phyloP scores from a whole-genome alignment of 768 basidiomycete species.

The Rickenella mellea region DNA sequence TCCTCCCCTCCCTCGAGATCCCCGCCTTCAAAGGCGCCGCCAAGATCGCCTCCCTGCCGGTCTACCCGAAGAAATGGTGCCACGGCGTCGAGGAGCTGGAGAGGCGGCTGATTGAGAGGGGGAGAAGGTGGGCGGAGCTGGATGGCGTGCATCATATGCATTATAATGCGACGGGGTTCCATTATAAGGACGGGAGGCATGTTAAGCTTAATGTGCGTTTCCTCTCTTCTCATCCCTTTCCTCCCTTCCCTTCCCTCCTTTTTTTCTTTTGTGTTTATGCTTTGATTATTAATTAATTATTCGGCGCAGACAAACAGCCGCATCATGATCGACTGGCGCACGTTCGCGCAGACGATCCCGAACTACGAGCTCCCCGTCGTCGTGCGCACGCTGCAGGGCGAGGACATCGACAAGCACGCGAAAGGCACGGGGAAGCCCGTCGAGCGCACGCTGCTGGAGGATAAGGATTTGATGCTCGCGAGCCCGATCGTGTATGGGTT shows the following conservation, averaged over 20 bases:
- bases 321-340: conserved; percentile 56
- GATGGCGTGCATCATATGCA: conserved; percentile 4
- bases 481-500: conserved; percentile 54
- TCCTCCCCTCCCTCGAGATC: conserved; percentile 2
- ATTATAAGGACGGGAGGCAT: no score
- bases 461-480: conserved; percentile 46
- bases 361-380: conserved; percentile 37
- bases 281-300: no score
- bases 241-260: no score
- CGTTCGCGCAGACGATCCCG: conserved; percentile 43
- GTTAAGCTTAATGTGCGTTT: no score
- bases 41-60: conserved; percentile 10
- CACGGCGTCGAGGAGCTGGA: conserved; percentile 3
- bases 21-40: conserved; percentile 11
- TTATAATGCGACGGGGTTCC: conserved; percentile 6
- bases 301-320: conserved; percentile 46
- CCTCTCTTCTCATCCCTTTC: no score
- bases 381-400: conserved; percentile 13
- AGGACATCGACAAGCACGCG: conserved; percentile 8
- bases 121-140: conserved; percentile 6
- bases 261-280: no score
- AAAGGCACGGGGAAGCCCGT: background rate
- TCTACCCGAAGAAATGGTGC: conserved; percentile 12
- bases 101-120: conserved; percentile 6
- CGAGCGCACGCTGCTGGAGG: conserved; percentile 26